phyloP scores from a whole-genome alignment of 768 basidiomycete genomes.

The Dioszegia aurantiaca region DNA sequence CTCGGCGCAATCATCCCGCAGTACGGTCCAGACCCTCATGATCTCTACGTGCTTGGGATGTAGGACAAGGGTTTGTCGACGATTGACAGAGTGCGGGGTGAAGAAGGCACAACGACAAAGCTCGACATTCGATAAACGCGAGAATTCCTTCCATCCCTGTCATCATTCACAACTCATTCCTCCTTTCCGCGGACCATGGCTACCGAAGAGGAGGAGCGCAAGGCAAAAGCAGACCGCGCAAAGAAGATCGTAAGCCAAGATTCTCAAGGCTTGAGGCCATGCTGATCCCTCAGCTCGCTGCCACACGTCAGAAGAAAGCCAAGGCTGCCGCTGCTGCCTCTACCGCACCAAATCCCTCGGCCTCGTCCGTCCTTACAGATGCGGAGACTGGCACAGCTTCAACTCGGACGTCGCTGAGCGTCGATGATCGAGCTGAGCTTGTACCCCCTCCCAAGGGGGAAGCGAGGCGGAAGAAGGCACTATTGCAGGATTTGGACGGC shows the following conservation, averaged over 20 bases:
- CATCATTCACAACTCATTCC: no score
- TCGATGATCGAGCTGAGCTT: slow-evolving; percentile 37
- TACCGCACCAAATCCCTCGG: slow-evolving; percentile 3
- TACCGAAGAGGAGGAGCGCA: slow-evolving; percentile 42
- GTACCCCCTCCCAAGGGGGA: slow-evolving; percentile 10
- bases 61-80: no score
- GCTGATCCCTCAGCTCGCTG: slow-evolving; percentile 31
- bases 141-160: no score
- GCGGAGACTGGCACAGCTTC: slow-evolving; percentile 25
- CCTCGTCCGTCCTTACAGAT: slow-evolving; percentile 29
- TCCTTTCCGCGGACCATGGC: slow-evolving; percentile 20
- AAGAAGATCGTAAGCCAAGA: slow-evolving; percentile 44
- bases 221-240: slow-evolving; percentile 49
- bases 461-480: slow-evolving; percentile 13
- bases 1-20: no score
- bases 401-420: slow-evolving; percentile 36
- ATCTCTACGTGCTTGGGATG: no score
- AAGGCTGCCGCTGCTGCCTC: slow-evolving; percentile 17
- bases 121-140: no score
- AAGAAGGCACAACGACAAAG: no score
- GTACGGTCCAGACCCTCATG: no score
- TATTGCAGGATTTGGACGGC: slow-evolving; percentile 20
- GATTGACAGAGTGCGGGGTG: no score
- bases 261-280: neutral
- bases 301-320: slow-evolving; percentile 32